Evolutionary conservation across 495 filamentous ascomycete species (phyloP).

Genomic region (Penicillium canariense): DNA sequence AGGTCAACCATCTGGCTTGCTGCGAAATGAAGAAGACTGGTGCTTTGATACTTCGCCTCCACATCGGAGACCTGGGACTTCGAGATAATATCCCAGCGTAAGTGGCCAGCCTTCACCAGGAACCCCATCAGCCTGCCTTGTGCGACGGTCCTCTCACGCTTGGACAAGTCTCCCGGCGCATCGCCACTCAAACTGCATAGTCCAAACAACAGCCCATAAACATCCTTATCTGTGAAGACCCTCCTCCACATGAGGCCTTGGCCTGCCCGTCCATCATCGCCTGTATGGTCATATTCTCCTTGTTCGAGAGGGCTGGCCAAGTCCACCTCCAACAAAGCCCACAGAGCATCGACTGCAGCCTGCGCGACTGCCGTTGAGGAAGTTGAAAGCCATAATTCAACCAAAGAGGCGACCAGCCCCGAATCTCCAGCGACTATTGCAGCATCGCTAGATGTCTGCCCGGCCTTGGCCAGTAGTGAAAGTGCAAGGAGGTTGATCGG

Average conservation of each 20-base stretch:
- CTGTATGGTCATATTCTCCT: conserved; percentile 39
- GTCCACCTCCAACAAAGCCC: conserved; percentile 68
- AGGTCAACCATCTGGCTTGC: conserved; percentile 70
- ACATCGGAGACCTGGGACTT: conserved; percentile 58
- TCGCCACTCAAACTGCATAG: conserved; percentile 53
- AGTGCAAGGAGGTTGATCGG: conserved; percentile 71
- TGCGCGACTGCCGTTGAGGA: conserved; percentile 71
- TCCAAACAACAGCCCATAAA: conserved; percentile 63
- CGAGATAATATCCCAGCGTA: conserved; percentile 63
- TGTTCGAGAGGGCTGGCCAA: conserved; percentile 41
- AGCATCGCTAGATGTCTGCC: conserved; percentile 56
- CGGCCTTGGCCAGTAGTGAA: conserved; percentile 69
- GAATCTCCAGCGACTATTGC: conserved; percentile 66
- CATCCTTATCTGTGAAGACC: conserved; percentile 62
- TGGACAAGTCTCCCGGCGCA: conserved; percentile 44
- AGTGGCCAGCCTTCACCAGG: conserved; percentile 60
- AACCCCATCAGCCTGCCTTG: conserved; percentile 75
- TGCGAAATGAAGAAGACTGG: conserved; percentile 72
- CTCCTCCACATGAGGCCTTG: conserved; percentile 72
- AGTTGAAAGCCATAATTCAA: conserved; percentile 71
- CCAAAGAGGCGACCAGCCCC: conserved; percentile 56
- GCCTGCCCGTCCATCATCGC: conserved; percentile 45
- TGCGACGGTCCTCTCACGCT: conserved; percentile 68
- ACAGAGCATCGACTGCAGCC: conserved; percentile 62
- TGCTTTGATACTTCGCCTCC: conserved; percentile 51